These are phyloP conservation scores for Vitis rotundifolia DNA, from an alignment of 164 flowering plant genomes.

Conservation along the genomic window DNA sequence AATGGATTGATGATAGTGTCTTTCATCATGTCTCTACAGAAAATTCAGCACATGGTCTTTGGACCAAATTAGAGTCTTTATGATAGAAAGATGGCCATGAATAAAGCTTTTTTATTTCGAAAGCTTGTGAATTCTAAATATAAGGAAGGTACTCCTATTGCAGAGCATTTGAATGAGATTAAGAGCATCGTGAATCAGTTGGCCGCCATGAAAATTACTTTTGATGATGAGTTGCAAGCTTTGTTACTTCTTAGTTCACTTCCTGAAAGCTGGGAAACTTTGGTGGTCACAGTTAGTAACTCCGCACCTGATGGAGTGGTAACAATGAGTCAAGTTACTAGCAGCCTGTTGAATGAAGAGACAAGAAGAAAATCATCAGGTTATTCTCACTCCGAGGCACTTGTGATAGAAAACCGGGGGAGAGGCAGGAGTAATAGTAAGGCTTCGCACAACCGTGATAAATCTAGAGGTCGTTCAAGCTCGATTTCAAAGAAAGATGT, in stretches of 20 bases:
- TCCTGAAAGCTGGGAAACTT: not conserved
- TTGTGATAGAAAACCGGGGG: not conserved
- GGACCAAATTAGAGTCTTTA: conserved; percentile 7
- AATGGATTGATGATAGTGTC: too few species aligned
- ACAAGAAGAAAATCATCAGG: not conserved
- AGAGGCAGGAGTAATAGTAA: not conserved
- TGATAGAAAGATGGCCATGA: conserved; percentile 9
- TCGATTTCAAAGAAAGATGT: not conserved
- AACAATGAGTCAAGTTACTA: conserved; percentile 6
- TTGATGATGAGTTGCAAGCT: conserved; percentile 14
- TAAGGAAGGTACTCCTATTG: too few species aligned
- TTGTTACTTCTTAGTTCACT: not conserved
- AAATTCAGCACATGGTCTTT: not conserved
- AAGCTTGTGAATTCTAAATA: conserved; percentile 4
- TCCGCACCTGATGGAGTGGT: conserved; percentile 5
- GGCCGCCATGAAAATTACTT: not conserved
- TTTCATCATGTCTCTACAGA: conserved; percentile 4
- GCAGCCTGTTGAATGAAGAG: conserved; percentile 9
- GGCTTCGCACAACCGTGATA: not conserved
- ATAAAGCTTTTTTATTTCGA: conserved; percentile 2
- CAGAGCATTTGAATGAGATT: conserved; percentile 1
- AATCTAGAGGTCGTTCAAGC: not conserved
- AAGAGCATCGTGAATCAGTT: not conserved
- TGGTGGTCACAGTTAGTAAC: not conserved
- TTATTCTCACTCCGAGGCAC: not conserved